A percentile compares a stretch with the other conserved stretches of the same genome.
Conservation (phyloP, 148 eudicot genomes). For the Fallopia convolvulus region DNA sequence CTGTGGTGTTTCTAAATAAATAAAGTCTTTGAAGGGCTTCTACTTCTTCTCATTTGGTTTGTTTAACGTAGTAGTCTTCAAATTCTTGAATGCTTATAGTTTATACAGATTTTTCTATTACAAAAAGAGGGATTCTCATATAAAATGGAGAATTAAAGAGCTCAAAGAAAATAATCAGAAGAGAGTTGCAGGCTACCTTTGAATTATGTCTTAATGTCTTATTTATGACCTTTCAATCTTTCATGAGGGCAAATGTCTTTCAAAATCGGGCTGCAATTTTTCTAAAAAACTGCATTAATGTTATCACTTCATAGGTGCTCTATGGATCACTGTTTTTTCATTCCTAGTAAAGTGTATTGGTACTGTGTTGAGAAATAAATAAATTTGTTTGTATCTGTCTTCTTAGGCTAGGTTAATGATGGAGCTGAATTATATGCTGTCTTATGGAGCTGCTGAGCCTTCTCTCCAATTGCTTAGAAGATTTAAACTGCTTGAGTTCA, state of each 20-base stretch:
- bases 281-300: not conserved
- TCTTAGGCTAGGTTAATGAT: conserved; percentile 59
- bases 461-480: conserved; percentile 59
- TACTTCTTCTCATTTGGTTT: not conserved
- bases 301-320: not conserved
- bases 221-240: not conserved
- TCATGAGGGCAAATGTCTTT: not conserved
- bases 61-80: not conserved
- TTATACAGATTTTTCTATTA: not conserved
- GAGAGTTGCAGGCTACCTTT: not conserved
- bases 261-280: not conserved
- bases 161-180: not conserved
- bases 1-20: not conserved
- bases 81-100: not conserved
- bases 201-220: not conserved
- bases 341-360: not conserved
- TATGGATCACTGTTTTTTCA: not conserved
- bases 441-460: conserved; percentile 84
- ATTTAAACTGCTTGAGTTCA: conserved; percentile 52
- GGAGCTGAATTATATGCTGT: conserved; percentile 92
- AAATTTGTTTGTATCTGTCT: conserved; percentile 6
- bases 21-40: not conserved
- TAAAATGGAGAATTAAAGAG: not conserved
- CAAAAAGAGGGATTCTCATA: not conserved
- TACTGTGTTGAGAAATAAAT: not conserved